A percentile compares a stretch with the other conserved stretches of the same genome.
These are phyloP conservation scores for Flaveria linearis DNA, from an alignment of 129 eudicot genomes.

Conservation along the genomic window DNA sequence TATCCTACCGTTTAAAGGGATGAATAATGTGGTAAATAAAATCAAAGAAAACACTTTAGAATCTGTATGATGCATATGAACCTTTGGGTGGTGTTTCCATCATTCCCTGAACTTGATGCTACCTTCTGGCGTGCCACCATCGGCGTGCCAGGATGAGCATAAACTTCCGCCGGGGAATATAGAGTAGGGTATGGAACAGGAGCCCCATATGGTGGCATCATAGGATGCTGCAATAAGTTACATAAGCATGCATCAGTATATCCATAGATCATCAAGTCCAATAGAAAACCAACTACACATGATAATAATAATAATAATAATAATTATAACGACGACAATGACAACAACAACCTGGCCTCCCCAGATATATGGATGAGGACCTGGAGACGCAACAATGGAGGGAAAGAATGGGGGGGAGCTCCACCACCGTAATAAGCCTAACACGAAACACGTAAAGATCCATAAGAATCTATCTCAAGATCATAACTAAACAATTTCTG, in stretches of 20 bases:
- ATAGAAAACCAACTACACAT: background rate
- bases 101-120: conserved; percentile 91
- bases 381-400: conserved; percentile 76
- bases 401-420: conserved; percentile 85
- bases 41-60: background rate
- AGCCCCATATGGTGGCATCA: conserved; percentile 87
- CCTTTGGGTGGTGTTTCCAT: conserved; percentile 80
- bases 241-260: background rate
- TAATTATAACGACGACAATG: background rate
- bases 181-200: conserved; percentile 88
- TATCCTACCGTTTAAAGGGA: background rate
- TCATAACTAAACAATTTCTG: conserved; percentile 7
- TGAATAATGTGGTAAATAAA: background rate
- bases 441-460: conserved; percentile 16
- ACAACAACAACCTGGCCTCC: conserved; percentile 73
- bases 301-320: background rate
- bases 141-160: conserved; percentile 74
- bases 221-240: conserved; percentile 62
- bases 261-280: background rate
- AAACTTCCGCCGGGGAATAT: conserved; percentile 76
- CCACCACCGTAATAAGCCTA: conserved; percentile 92
- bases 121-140: conserved; percentile 56
- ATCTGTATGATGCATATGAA: conserved; percentile 6
- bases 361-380: conserved; percentile 98
- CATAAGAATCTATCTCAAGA: conserved; percentile 1